phyloP scores from a whole-genome alignment of 2,329 filamentous ascomycete species.

The Penicillium sp. region DNA sequence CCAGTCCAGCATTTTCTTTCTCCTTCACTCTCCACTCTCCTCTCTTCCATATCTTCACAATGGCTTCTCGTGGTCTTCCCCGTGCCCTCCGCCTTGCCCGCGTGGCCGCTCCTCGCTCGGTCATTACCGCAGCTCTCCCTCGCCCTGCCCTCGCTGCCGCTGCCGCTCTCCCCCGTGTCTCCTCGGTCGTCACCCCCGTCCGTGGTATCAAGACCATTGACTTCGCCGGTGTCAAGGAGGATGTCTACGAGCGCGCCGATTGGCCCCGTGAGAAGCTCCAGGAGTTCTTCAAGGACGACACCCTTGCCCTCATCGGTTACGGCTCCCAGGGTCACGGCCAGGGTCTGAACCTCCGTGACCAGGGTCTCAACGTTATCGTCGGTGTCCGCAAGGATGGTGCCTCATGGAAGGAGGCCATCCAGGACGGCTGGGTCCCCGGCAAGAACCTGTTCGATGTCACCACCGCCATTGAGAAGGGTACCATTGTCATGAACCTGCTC shows the following conservation, averaged over 20 bases:
- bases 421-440: conserved; percentile 97
- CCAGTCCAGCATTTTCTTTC: conserved; percentile 17
- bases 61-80: conserved; percentile 52
- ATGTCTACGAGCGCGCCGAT: conserved; percentile 95
- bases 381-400: conserved; percentile 98
- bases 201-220: conserved; percentile 98
- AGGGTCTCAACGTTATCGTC: conserved; percentile 98
- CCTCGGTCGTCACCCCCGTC: conserved; percentile 45
- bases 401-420: conserved; percentile 95
- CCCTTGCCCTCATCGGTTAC: conserved; percentile 97
- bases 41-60: conserved; percentile 33
- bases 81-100: conserved; percentile 60
- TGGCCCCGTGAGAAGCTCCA: conserved; percentile 99
- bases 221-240: conserved; percentile 94
- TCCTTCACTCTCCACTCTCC: conserved; percentile 15
- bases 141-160: conserved; percentile 51
- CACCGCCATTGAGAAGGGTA: conserved; percentile 89
- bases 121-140: conserved; percentile 58
- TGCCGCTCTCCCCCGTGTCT: conserved; percentile 43
- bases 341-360: conserved; percentile 99
- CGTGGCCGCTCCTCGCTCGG: conserved; percentile 58
- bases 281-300: conserved; percentile 99
- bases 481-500: conserved; percentile 99
- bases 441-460: conserved; percentile 99
- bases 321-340: conserved; percentile 98